Conservation (phyloP, 2,329 filamentous ascomycete genomes). For the Trichoderma koningiopsis region DNA sequence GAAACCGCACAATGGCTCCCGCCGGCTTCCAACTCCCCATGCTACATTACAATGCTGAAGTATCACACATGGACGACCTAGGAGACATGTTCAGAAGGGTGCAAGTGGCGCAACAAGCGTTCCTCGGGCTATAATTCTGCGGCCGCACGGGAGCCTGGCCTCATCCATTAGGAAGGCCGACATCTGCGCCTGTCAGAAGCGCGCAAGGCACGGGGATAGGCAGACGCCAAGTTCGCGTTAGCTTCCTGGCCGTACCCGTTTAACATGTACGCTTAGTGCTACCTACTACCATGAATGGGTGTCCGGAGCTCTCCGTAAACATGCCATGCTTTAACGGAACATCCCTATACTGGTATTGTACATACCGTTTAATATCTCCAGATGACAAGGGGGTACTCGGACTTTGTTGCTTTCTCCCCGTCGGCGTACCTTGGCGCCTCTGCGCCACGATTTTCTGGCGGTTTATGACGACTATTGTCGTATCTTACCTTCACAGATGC, state of each 20-base stretch:
- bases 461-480: not conserved
- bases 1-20: not conserved
- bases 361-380: not conserved
- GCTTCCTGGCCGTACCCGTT: not conserved
- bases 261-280: not conserved
- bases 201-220: not conserved
- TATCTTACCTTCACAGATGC: not conserved
- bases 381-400: not conserved
- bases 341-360: no score
- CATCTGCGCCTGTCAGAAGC: not conserved
- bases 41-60: not conserved
- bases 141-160: constrained; percentile 7
- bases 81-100: not conserved
- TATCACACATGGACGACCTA: not conserved
- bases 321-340: not conserved
- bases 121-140: not conserved
- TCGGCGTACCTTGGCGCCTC: not conserved
- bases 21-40: not conserved
- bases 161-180: not conserved
- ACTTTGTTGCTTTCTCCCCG: not conserved
- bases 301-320: not conserved
- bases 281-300: not conserved
- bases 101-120: not conserved
- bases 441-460: not conserved
- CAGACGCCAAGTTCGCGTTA: not conserved